Base-by-base conservation (phyloP, 2,329 filamentous ascomycete species). In the Cordyceps sp. region DNA sequence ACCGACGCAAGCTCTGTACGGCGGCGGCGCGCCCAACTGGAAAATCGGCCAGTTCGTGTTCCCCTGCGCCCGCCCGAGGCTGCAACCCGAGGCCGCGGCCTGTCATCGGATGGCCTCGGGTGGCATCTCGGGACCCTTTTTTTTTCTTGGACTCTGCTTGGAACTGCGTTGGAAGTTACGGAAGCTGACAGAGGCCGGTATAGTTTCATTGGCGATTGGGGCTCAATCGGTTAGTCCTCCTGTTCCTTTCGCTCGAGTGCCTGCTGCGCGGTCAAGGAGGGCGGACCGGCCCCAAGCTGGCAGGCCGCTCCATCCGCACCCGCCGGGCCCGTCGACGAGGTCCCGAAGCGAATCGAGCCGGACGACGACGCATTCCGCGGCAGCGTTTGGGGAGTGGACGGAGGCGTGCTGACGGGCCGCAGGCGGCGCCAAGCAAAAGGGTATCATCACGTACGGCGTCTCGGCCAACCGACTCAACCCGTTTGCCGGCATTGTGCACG, bases 381-480 rank as follows among this genome's bases (percentile, higher is more conserved):
- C 26, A 13, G 19, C 4, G 19, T 6, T 10, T 13, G 7, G 35
- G 15, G 16, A 25, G 22, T 17, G 6, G 15, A 31, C 14, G 33
- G 17, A 30, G 15, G 16, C 23, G 6, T 36, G n/a, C 31, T 33
- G 13, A 35, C 25, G 4, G n/a, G 19, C 14, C 19, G 31, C 48
- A 73, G 69, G 69, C 51, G 62, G 64, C 45, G 50, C 59, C 53
- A 66, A 66, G 55, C 72, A 77, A 54, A 73, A 66, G 55, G 73
- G 73, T 37, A 70, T 78, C 46, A 54, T 73, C 50, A 60, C 61
- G 49, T 96, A 92, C 62, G 69, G 77, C 43, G 54, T 98, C 45
- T 78, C 82, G 46, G 61, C 79, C 44, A 96, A 98, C 71, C 78
- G 81, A 54, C 88, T 93, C 66, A 77, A 81, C 50, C 81, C 85